Percentiles rank a stretch among this genome's conserved stretches.
Evolutionary conservation across 23 red algal species (phyloP).

Genomic region (Rhodosorus marinus): DNA sequence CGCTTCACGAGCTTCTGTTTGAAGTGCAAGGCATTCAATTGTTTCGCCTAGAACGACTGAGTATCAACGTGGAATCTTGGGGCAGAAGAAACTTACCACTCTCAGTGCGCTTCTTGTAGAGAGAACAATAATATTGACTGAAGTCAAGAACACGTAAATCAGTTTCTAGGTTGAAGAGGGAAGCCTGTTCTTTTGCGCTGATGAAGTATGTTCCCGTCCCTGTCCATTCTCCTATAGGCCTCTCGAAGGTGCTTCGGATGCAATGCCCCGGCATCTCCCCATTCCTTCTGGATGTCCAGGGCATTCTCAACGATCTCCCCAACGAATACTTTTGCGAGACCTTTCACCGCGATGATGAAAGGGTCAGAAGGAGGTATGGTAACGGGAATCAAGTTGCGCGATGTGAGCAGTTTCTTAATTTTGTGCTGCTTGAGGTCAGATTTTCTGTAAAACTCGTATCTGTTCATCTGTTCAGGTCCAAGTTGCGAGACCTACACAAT

Average conservation of each 20-base stretch:
- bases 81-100: no score
- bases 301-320: constrained; percentile 79
- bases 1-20: no score
- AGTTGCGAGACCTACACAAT: no score
- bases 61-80: no score
- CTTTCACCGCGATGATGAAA: constrained; percentile 65
- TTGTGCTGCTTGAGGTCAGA: constrained; percentile 45
- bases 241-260: constrained; percentile 49
- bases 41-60: no score
- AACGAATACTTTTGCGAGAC: constrained; percentile 79
- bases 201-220: no score
- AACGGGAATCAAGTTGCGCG: constrained; percentile 21
- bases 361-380: constrained; percentile 24
- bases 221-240: constrained; percentile 9
- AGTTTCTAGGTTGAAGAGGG: no score
- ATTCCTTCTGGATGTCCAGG: constrained; percentile 26
- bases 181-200: no score
- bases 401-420: constrained; percentile 37
- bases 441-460: constrained; percentile 45
- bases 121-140: no score
- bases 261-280: constrained; percentile 37
- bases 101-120: no score
- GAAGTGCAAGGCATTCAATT: no score
- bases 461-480: constrained; percentile 18
- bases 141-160: no score